These are phyloP conservation scores for Cytospora schulzeri DNA, from an alignment of 2,329 filamentous ascomycete genomes.

Conservation along the genomic window DNA sequence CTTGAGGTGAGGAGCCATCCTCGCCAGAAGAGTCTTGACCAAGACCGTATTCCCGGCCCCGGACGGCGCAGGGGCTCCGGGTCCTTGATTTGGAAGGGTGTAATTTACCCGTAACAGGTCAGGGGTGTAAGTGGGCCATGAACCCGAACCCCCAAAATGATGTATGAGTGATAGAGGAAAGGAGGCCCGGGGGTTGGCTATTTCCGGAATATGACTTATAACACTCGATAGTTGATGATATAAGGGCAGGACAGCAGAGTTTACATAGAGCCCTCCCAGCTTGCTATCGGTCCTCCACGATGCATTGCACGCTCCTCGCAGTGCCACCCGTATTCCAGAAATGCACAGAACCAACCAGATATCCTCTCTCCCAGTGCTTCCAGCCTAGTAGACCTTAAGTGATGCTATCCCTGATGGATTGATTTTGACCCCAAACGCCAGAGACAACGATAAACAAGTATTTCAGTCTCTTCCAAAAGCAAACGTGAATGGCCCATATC, in stretches of 20 bases:
- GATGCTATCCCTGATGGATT: neutral
- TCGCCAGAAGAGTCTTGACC: constrained; percentile 1
- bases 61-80: constrained; percentile 7
- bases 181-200: too few species aligned
- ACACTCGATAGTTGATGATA: neutral
- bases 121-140: constrained; percentile 1
- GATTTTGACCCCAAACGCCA: neutral
- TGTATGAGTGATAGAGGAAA: too few species aligned
- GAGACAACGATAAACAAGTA: neutral
- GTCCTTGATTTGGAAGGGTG: constrained; percentile 1
- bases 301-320: neutral
- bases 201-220: too few species aligned
- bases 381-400: neutral
- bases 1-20: neutral
- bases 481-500: neutral
- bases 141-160: neutral
- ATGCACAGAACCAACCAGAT: neutral
- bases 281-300: neutral
- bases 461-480: neutral
- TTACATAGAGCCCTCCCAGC: neutral
- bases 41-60: constrained; percentile 9
- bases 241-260: neutral
- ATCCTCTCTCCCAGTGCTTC: neutral
- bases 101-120: constrained; percentile 13
- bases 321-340: neutral